Evolutionary conservation across 2,329 filamentous ascomycete species (phyloP), one percentile per base, ranked within the genome.

Genomic region (Metarhizium robertsii): DNA sequence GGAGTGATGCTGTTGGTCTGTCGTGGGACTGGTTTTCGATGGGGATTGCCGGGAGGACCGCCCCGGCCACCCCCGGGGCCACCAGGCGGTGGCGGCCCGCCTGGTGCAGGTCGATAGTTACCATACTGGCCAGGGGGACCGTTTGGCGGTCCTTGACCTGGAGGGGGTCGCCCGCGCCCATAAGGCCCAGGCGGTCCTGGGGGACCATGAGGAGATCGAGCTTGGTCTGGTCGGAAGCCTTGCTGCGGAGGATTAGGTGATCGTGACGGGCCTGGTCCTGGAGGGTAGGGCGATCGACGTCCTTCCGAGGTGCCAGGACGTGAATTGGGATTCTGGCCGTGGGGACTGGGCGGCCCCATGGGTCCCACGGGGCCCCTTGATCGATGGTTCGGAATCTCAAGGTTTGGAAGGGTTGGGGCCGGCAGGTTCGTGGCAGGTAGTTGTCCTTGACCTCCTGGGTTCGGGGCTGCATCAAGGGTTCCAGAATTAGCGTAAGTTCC

Each of bases 401-500:
- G 67, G 7, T 72, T 70, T n/a, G 73, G 67, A 55, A 73, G 68
- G 7, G 72, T 70, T n/a, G 73, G 67, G 46, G 73, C 68, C 25
- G 73, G 72, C 25, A 75, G 65, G 14, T 46, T 49, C 46, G 69
- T 71, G 50, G 71, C 69, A 48, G 62, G 65, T 47, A 69, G 60
- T 53, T 65, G 67, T 59, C 68, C 65, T 56, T 69, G 65, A 55
- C 66, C 65, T 47, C 71, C 68, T 46, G 69, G 65, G 60, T 66
- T 77, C 66, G 79, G 62, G 75, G 67, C 79, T 78, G 82, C 75
- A 73, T 71, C 77, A 71, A 76, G 76, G 63, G 74, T 71, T 68
- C 72, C 71, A 65, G 74, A 66, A 73, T 84, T 80, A 78, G 79
- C 75, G 76, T 73, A 73, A 64, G 73, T 75, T 66, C 76, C 76